phyloP scores from a whole-genome alignment of 352 stramenopile species.

The Phytophthora syringae region DNA sequence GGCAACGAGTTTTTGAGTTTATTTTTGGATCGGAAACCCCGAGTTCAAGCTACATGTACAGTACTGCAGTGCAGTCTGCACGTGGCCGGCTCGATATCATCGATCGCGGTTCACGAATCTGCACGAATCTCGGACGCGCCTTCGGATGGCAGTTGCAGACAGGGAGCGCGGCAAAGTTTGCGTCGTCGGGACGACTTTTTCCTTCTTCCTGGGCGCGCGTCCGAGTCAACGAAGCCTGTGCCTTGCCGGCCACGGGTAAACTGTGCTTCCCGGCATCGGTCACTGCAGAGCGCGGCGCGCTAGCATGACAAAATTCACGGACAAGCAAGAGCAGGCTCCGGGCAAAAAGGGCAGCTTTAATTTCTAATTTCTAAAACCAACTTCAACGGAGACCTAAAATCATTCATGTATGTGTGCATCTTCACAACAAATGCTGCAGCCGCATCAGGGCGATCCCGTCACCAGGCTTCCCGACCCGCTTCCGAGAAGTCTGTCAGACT shows the following conservation, averaged over 20 bases:
- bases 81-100: too few relatives aligned
- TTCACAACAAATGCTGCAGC: background rate
- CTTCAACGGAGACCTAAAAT: background rate
- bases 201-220: background rate
- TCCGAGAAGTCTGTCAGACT: background rate
- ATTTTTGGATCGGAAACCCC: too few relatives aligned
- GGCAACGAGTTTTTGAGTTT: too few relatives aligned
- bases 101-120: too few relatives aligned
- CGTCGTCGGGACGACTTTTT: conserved; percentile 4
- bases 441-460: too few relatives aligned
- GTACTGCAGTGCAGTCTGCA: too few relatives aligned
- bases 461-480: background rate
- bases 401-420: background rate
- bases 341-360: background rate
- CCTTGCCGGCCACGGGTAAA: background rate
- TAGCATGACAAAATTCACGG: conserved; percentile 1
- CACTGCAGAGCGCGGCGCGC: background rate
- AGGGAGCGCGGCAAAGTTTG: background rate
- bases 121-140: background rate
- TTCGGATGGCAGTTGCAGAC: background rate
- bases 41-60: too few relatives aligned
- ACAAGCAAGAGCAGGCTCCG: background rate
- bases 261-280: background rate
- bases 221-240: background rate
- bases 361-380: background rate